Evolutionary conservation across 2,329 filamentous ascomycete species (phyloP).

Genomic region (Ophiocordyceps robertsii): DNA sequence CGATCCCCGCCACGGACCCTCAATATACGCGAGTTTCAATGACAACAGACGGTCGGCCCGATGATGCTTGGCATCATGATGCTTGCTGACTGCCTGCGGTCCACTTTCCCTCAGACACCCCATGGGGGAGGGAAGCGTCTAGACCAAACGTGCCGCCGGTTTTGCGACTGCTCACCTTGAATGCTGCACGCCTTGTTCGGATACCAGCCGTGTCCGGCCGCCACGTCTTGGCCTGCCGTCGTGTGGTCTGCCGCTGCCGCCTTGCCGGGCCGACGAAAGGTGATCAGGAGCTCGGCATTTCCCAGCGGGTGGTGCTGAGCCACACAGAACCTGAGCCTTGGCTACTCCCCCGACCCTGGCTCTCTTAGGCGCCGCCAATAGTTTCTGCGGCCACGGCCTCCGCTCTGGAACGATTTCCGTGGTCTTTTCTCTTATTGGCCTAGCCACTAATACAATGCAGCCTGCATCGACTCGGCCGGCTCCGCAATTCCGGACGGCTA

Average conservation of each 20-base stretch:
- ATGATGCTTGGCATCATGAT: no score
- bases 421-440: neutral
- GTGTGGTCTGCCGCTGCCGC: neutral
- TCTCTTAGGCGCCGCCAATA: neutral
- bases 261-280: neutral
- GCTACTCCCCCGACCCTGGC: neutral
- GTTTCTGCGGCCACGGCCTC: neutral
- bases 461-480: neutral
- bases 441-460: neutral
- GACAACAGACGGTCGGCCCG: no score
- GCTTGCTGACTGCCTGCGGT: neutral
- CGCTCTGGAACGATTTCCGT: neutral
- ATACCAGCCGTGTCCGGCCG: no score
- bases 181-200: no score
- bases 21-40: no score
- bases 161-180: no score
- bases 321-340: neutral
- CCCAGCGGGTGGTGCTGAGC: neutral
- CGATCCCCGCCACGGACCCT: no score
- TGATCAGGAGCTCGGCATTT: no score
- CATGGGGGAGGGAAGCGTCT: neutral
- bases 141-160: neutral
- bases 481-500: no score
- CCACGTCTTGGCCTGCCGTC: neutral
- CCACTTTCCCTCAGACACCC: neutral